These are phyloP conservation scores for Phytophthora rubi DNA, from an alignment of 352 stramenopile genomes.

Conservation along the genomic window DNA sequence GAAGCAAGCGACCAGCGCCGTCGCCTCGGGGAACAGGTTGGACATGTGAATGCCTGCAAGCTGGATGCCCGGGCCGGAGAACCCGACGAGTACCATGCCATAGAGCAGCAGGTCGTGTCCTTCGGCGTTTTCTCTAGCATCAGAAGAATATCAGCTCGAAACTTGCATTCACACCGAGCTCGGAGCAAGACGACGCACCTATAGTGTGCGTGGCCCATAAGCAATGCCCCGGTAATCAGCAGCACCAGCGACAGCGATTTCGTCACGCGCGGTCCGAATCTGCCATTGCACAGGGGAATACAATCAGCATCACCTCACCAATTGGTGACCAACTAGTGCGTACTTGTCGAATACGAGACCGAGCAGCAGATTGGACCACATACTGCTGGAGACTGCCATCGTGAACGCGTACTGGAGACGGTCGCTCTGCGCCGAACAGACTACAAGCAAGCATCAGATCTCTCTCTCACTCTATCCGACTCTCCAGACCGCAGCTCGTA, in stretches of 20 bases:
- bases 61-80: constrained; percentile 71
- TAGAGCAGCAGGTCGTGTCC: constrained; percentile 57
- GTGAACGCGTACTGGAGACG: constrained; percentile 68
- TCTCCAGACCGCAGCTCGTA: constrained; percentile 22
- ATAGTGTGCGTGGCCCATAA: constrained; percentile 61
- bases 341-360: constrained; percentile 68
- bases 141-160: neutral
- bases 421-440: constrained; percentile 61
- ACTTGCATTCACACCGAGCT: neutral
- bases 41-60: constrained; percentile 76
- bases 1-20: constrained; percentile 70
- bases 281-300: constrained; percentile 19
- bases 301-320: neutral
- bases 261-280: constrained; percentile 60
- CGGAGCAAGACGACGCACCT: constrained; percentile 20
- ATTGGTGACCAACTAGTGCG: neutral
- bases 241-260: constrained; percentile 61
- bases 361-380: constrained; percentile 70
- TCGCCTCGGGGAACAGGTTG: constrained; percentile 74
- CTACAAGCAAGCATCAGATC: constrained; percentile 29
- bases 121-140: constrained; percentile 30
- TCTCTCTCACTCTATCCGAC: neutral
- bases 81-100: constrained; percentile 68
- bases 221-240: constrained; percentile 50
- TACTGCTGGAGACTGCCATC: constrained; percentile 63